Evolutionary conservation across 148 eudicot genomes (phyloP), one percentile per base, ranked within the genome.

Genomic region (Drosera capensis): DNA sequence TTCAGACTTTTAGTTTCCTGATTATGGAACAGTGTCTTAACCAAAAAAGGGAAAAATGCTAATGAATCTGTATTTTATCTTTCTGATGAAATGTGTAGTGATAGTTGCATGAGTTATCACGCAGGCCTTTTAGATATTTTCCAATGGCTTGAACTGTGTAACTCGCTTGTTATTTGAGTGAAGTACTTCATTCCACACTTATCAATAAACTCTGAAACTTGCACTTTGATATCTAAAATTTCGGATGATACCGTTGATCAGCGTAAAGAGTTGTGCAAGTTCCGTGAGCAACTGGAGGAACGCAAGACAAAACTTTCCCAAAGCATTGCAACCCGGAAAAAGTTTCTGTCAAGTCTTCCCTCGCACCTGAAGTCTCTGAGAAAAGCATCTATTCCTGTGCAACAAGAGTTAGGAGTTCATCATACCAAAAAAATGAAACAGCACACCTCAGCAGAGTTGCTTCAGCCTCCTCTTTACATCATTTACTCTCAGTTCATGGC

Each of bases 351-450:
- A 24, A 90, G 99, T 68, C 93, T 90, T 40, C 99, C 99, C 47
- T 80, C 93, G 20, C 93, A 90, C 64, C 95, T 90, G 25, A 90
- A 90, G 65, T 73, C 99, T 14, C 74, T 90, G 15, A 90, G 80
- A 68, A 90, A 90, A 62, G 99, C 99, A 48, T 90, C 99, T 26
- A 54, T 84, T 68, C 99, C 99, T 5, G 87, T 87, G 36, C 95
- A 90, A 56, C 63, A 75, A 48, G 93, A 84, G 45, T 68, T 90
- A 29, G 97, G 99, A 25, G 65, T 80, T 61, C 61, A 58, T 57
- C 95, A 90, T 51, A 71, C 88, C 14, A 84, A 80, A 75, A 90
- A 84, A 62, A 63, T 68, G 47, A 90, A 90, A 59, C 95, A 84
- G 74, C 79, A 72, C 45, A 73, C 78, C 40, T 76, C 67, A 35